Evolutionary conservation across 73 alveolate genomes (phyloP).

Genomic region (Paramecium pentaurelia): DNA sequence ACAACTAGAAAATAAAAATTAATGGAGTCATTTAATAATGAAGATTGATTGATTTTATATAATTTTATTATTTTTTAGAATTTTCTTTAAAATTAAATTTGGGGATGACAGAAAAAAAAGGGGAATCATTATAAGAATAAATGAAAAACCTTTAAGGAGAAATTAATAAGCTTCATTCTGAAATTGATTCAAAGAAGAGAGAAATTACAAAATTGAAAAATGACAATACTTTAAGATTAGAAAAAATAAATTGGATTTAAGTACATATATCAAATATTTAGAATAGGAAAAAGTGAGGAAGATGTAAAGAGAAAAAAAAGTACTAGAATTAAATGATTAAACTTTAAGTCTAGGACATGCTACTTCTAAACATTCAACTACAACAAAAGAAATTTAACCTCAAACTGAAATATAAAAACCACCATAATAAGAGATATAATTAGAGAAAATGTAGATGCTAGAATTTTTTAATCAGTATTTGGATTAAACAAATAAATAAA

Average conservation of each 20-base stretch:
- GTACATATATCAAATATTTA: not conserved
- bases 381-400: not conserved
- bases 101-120: not conserved
- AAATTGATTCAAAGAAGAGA: not conserved
- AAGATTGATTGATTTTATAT: not conserved
- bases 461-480: not conserved
- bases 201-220: not conserved
- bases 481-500: not conserved
- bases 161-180: not conserved
- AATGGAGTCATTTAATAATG: not conserved
- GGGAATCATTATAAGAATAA: not conserved
- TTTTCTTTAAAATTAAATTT: not conserved
- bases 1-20: not conserved
- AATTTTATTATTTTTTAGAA: not conserved
- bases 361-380: not conserved
- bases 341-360: not conserved
- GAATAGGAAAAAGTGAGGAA: not conserved
- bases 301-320: not conserved
- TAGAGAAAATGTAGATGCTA: not conserved
- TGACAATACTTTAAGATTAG: not conserved
- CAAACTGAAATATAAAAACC: not conserved
- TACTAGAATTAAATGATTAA: not conserved
- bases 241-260: slow-evolving; percentile 3
- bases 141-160: not conserved
- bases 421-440: not conserved